Percentiles rank a stretch among this genome's conserved stretches.
Evolutionary conservation across 2,329 filamentous ascomycete genomes (phyloP).

Genomic region (Pyrenophora seminiperda): DNA sequence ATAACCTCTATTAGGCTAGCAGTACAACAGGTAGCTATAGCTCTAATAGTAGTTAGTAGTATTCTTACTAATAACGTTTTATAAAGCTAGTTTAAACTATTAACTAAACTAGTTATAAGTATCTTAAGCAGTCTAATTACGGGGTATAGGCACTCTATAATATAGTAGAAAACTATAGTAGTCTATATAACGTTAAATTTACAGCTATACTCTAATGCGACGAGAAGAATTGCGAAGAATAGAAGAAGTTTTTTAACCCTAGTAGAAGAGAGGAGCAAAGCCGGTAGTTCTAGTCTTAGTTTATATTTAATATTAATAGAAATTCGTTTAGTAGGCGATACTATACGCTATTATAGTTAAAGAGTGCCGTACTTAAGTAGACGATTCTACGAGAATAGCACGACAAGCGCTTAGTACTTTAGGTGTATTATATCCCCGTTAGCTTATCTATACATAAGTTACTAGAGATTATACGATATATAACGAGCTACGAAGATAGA

Average conservation of each 20-base stretch:
- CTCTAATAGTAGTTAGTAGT: conserved; percentile 45
- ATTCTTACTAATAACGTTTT: conserved; percentile 54
- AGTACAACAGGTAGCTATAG: conserved; percentile 59
- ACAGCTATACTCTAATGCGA: conserved; percentile 55
- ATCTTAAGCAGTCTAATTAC: not conserved
- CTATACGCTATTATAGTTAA: conserved; percentile 19
- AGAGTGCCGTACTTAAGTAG: conserved; percentile 35
- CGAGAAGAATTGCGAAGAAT: conserved; percentile 8
- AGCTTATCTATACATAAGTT: conserved; percentile 27
- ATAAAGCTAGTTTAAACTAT: conserved; percentile 47
- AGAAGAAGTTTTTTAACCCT: conserved; percentile 22
- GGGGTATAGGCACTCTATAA: conserved; percentile 2
- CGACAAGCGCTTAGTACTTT: conserved; percentile 42
- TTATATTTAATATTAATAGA: conserved; percentile 27
- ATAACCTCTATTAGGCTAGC: conserved; percentile 63
- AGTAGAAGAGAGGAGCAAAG: not conserved
- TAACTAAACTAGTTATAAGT: conserved; percentile 13
- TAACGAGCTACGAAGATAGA: conserved; percentile 16
- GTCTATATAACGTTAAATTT: conserved; percentile 54
- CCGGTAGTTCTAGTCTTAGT: conserved; percentile 7
- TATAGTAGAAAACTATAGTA: conserved; percentile 31
- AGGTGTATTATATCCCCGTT: conserved; percentile 45
- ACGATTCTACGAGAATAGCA: conserved; percentile 48
- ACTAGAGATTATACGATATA: conserved; percentile 18
- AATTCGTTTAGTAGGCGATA: conserved; percentile 27